Evolutionary conservation across 139 green algal species (phyloP).

Genomic region (Raphidocelis subcapitata): DNA sequence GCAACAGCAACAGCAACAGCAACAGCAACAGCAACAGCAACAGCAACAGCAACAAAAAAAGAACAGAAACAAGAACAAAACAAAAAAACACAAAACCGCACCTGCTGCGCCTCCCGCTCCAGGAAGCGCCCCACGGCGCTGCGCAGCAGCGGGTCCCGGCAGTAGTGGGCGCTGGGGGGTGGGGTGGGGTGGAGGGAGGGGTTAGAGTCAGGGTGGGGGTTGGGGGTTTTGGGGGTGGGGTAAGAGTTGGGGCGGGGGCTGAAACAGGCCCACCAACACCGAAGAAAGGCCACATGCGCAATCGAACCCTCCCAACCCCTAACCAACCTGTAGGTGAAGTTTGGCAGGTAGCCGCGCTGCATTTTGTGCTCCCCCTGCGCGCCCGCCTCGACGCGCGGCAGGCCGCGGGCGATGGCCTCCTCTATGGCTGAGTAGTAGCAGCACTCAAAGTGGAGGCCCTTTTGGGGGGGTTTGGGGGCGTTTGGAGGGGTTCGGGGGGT

Average conservation of each 20-base stretch:
- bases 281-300: not conserved
- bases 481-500: too few relatives aligned
- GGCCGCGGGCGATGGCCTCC: slow-evolving; percentile 64
- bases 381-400: slow-evolving; percentile 86
- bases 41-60: not conserved
- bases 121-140: slow-evolving; percentile 29
- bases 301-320: not conserved
- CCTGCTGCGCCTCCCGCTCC: slow-evolving; percentile 21
- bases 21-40: slow-evolving; percentile 15
- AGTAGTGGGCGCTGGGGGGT: slow-evolving; percentile 60
- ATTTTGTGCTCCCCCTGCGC: slow-evolving; percentile 96
- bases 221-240: too few relatives aligned
- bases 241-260: too few relatives aligned
- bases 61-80: not conserved
- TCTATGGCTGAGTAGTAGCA: slow-evolving; percentile 91
- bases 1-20: too few relatives aligned
- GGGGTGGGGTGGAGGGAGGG: not conserved
- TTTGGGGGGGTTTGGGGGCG: too few relatives aligned
- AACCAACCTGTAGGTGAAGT: slow-evolving; percentile 63
- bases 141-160: slow-evolving; percentile 56
- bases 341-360: slow-evolving; percentile 85
- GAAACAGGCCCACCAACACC: too few relatives aligned
- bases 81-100: not conserved
- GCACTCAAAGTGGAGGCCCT: slow-evolving; percentile 91
- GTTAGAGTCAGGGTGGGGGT: not conserved